A percentile compares a stretch with the other conserved stretches of the same genome.
phyloP scores from a whole-genome alignment of 208 protist genomes.

The Trypanosoma rangeli region DNA sequence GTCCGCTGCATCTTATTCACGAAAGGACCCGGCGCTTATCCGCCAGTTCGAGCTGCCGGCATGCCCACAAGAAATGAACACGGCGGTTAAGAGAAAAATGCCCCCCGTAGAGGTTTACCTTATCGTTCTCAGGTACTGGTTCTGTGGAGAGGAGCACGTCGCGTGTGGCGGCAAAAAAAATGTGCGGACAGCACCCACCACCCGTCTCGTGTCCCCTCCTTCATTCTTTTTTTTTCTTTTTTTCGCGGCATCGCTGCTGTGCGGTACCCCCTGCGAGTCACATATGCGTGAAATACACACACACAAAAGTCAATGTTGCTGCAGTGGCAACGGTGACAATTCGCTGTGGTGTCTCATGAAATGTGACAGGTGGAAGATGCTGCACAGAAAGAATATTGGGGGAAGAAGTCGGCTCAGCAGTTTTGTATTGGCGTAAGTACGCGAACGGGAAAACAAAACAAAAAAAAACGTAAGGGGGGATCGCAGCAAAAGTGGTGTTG shows the following conservation, averaged over 20 bases:
- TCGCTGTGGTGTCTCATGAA: not conserved
- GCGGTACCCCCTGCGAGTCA: not conserved
- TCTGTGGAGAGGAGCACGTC: not conserved
- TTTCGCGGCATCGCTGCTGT: not conserved
- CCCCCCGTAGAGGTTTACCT: conserved; percentile 31
- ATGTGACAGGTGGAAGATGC: not conserved
- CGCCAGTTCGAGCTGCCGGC: conserved; percentile 36
- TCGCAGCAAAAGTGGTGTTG: conserved; percentile 63
- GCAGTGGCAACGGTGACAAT: not conserved
- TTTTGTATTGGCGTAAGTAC: conserved; percentile 7
- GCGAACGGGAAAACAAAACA: conserved; percentile 6
- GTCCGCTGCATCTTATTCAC: conserved; percentile 2
- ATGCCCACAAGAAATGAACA: conserved; percentile 15
- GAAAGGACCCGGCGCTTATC: conserved; percentile 16
- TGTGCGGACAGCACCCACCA: not conserved
- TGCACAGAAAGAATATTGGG: conserved; percentile 36
- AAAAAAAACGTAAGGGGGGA: conserved; percentile 36
- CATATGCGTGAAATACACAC: not conserved
- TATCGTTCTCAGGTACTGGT: not conserved
- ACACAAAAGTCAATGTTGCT: not conserved
- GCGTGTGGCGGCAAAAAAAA: not conserved
- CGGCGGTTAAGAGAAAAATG: conserved; percentile 28
- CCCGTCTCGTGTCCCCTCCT: not conserved
- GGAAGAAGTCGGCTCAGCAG: conserved; percentile 76
- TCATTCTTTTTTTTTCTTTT: not conserved